A percentile compares a stretch with the other conserved stretches of the same genome.
phyloP scores from a whole-genome alignment of 768 basidiomycete species.

The Termitomyces sp. region DNA sequence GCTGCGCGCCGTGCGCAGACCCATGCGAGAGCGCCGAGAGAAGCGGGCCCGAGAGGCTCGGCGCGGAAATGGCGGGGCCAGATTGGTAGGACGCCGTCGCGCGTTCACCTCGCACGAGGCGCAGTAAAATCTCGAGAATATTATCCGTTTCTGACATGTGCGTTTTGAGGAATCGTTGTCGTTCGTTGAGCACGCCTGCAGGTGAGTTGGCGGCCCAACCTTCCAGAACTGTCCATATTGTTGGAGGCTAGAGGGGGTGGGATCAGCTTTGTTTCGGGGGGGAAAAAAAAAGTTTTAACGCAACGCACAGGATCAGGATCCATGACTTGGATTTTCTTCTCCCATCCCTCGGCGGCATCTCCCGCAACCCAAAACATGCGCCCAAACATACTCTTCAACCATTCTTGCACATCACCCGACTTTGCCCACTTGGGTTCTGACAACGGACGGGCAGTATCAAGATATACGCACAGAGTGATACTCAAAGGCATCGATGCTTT shows the following conservation, averaged over 20 bases:
- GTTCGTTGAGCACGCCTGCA: slow-evolving; percentile 66
- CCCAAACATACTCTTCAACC: slow-evolving; percentile 85
- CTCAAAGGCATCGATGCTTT: slow-evolving; percentile 46
- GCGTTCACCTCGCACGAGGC: slow-evolving; percentile 87
- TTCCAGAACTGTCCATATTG: slow-evolving; percentile 86
- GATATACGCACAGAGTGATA: slow-evolving; percentile 64
- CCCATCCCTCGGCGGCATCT: slow-evolving; percentile 87
- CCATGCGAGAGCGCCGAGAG: slow-evolving; percentile 65
- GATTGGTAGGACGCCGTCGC: slow-evolving; percentile 66
- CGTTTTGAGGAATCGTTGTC: slow-evolving; percentile 84
- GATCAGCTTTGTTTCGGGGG: background rate
- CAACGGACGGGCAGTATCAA: slow-evolving; percentile 84
- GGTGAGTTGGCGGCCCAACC: slow-evolving; percentile 85
- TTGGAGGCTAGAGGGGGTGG: slow-evolving; percentile 61
- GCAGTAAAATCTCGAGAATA: slow-evolving; percentile 86
- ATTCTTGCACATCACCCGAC: slow-evolving; percentile 90
- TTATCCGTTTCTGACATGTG: slow-evolving; percentile 86
- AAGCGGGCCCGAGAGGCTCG: slow-evolving; percentile 62
- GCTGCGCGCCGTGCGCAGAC: slow-evolving; percentile 79
- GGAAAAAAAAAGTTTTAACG: background rate
- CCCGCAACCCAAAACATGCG: slow-evolving; percentile 84
- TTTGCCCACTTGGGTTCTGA: slow-evolving; percentile 98
- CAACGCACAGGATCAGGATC: slow-evolving; percentile 91
- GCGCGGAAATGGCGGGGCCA: slow-evolving; percentile 53
- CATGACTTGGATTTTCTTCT: slow-evolving; percentile 84